phyloP scores from a whole-genome alignment of 768 basidiomycete species.

The Tylopilus balloui region DNA sequence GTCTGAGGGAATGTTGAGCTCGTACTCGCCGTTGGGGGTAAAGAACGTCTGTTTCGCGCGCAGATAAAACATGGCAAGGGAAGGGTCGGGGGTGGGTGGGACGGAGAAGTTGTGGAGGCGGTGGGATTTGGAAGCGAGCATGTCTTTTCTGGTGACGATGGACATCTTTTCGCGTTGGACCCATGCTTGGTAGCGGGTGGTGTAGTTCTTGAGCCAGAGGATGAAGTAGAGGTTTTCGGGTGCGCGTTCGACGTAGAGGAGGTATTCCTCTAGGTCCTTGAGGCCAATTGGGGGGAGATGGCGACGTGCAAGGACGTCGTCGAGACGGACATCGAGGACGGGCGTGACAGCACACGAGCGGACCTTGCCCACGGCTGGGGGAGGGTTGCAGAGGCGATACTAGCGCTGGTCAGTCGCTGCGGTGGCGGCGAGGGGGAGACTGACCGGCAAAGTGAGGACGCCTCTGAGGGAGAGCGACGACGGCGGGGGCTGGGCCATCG shows the following conservation, averaged over 20 bases:
- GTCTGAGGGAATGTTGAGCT: constrained; percentile 65
- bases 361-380: constrained; percentile 63
- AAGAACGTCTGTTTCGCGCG: constrained; percentile 82
- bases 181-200: constrained; percentile 43
- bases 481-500: constrained; percentile 29
- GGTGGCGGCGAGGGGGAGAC: constrained; percentile 7
- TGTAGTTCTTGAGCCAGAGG: constrained; percentile 80
- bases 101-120: constrained; percentile 27
- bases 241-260: constrained; percentile 70
- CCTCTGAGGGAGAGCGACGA: constrained; percentile 32
- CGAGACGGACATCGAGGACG: constrained; percentile 59
- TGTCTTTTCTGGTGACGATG: constrained; percentile 38
- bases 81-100: constrained; percentile 41
- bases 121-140: constrained; percentile 33
- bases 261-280: constrained; percentile 77
- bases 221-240: constrained; percentile 82
- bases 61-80: constrained; percentile 69
- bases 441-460: constrained; percentile 39
- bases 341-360: constrained; percentile 68
- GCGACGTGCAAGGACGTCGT: constrained; percentile 70
- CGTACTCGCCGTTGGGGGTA: constrained; percentile 65
- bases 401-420: constrained; percentile 10
- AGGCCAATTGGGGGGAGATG: constrained; percentile 77
- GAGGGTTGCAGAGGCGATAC: constrained; percentile 61
- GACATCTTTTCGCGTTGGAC: constrained; percentile 26